Conservation (phyloP, 306 rosid species). For the Cyclanthera cordifolia region DNA sequence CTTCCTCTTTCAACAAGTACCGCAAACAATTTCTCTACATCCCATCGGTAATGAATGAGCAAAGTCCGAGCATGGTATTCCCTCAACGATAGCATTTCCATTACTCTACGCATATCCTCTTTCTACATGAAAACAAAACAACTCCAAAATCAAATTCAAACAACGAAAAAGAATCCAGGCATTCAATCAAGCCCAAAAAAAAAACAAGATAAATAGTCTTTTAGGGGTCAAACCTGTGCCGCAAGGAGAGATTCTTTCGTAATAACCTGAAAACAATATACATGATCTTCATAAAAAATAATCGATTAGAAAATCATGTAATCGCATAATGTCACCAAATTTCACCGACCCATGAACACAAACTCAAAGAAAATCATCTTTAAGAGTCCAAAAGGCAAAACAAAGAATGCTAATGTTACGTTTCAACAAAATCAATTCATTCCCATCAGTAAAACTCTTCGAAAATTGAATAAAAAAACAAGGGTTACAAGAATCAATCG, state of each 20-base stretch:
- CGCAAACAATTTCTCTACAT: conserved; percentile 55
- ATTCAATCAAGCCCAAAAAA: not conserved
- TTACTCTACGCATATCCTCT: conserved; percentile 76
- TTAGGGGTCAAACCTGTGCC: conserved; percentile 52
- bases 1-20: conserved; percentile 66
- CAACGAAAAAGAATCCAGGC: not conserved
- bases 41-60: conserved; percentile 85
- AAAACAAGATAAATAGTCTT: not conserved
- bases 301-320: conserved; percentile 1
- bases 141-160: conserved; percentile 16
- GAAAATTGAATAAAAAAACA: too few species aligned
- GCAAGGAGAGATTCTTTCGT: conserved; percentile 57
- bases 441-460: too few species aligned
- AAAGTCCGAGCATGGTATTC: conserved; percentile 79
- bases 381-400: not conserved
- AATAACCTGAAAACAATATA: conserved; percentile 46
- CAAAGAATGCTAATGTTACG: too few species aligned
- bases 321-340: too few species aligned
- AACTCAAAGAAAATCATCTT: too few species aligned
- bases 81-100: conserved; percentile 60
- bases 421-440: not conserved
- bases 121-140: conserved; percentile 31
- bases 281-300: conserved; percentile 8
- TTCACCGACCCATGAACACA: conserved; percentile 3
- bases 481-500: not conserved